phyloP scores from a whole-genome alignment of 805 yeast species.

The Hanseniaspora valbyensis region DNA sequence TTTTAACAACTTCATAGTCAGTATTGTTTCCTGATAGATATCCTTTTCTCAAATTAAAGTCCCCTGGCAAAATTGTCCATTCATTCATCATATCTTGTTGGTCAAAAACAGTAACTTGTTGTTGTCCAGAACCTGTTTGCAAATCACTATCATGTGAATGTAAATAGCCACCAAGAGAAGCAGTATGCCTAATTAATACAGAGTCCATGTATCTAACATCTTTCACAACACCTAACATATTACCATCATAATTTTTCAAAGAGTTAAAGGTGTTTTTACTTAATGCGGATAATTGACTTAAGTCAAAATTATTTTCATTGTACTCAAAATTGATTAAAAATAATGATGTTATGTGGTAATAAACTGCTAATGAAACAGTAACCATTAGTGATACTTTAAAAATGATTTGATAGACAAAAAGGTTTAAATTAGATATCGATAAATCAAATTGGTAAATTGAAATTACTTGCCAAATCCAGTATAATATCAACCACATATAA shows the following conservation, averaged over 20 bases:
- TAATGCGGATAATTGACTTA: conserved; percentile 46
- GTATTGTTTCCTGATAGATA: conserved; percentile 19
- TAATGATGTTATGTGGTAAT: conserved; percentile 20
- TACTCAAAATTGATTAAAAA: conserved; percentile 22
- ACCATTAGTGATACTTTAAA: conserved; percentile 16
- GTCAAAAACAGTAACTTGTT: conserved; percentile 66
- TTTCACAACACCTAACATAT: conserved; percentile 40
- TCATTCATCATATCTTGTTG: conserved; percentile 52
- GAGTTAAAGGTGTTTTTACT: conserved; percentile 52
- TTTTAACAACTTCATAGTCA: conserved; percentile 32
- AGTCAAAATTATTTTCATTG: conserved; percentile 46
- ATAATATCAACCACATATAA: not conserved
- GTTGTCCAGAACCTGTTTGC: conserved; percentile 56
- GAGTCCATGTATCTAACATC: conserved; percentile 63
- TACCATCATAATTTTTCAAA: conserved; percentile 31
- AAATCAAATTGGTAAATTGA: conserved; percentile 4
- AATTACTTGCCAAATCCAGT: conserved; percentile 11
- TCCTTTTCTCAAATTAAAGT: conserved; percentile 25
- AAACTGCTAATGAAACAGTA: conserved; percentile 13
- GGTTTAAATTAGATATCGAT: not conserved
- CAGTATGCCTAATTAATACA: conserved; percentile 58
- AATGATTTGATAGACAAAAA: conserved; percentile 4
- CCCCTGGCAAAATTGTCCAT: conserved; percentile 53
- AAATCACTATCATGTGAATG: conserved; percentile 64
- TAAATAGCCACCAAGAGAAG: conserved; percentile 63